phyloP scores from a whole-genome alignment of 257 asterid genomes.

The Solanum chmielewskii region DNA sequence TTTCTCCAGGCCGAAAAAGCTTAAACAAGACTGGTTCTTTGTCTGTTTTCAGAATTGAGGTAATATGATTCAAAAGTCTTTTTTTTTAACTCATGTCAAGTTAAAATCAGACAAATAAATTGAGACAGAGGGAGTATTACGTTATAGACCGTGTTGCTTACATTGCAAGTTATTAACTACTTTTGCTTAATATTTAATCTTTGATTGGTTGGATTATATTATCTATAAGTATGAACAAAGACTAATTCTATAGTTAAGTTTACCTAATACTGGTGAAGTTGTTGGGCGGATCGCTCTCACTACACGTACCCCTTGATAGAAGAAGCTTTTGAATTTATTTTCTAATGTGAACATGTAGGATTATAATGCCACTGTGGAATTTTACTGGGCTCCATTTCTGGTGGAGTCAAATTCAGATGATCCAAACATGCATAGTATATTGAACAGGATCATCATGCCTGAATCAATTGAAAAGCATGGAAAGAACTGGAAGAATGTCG shows the following conservation, averaged over 20 bases:
- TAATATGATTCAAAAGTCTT: not conserved
- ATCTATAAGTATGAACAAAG: not conserved
- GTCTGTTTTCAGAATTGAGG: slow-evolving; percentile 70
- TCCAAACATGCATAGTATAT: slow-evolving; percentile 65
- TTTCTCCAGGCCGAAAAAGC: slow-evolving; percentile 46
- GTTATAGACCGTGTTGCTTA: not conserved
- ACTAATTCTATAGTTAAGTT: not conserved
- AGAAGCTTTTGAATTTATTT: not conserved
- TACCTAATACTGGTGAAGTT: slow-evolving; percentile 8
- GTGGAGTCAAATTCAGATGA: slow-evolving; percentile 87
- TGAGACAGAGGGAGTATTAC: not conserved
- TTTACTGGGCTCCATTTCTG: slow-evolving; percentile 90
- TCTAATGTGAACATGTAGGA: slow-evolving; percentile 27
- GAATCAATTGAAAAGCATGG: slow-evolving; percentile 68
- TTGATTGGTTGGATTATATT: not conserved
- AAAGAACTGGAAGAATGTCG: slow-evolving; percentile 62
- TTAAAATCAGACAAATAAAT: too few relatives aligned
- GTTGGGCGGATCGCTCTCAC: not conserved
- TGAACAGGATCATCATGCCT: slow-evolving; percentile 80
- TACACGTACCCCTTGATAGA: not conserved
- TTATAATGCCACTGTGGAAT: slow-evolving; percentile 76
- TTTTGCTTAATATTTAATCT: not conserved
- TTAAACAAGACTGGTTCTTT: slow-evolving; percentile 70
- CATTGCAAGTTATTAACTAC: not conserved
- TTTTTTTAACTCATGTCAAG: too few relatives aligned